phyloP scores from a whole-genome alignment of 106 monocot genomes.

The Allium sativum region DNA sequence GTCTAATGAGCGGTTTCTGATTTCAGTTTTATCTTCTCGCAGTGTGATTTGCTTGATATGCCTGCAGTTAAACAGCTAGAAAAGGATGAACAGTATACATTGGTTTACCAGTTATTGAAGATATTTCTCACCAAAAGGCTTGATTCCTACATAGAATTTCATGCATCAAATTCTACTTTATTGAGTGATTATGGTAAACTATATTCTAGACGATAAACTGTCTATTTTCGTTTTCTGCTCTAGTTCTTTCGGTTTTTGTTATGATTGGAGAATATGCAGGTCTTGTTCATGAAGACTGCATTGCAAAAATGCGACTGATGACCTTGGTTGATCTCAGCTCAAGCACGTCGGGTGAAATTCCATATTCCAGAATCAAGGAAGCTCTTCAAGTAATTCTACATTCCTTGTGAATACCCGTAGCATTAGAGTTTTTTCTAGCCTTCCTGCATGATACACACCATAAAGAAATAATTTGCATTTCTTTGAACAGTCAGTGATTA shows the following conservation, averaged over 20 bases:
- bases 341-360: slow-evolving; percentile 42
- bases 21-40: slow-evolving; percentile 20
- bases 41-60: slow-evolving; percentile 93
- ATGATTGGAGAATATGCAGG: slow-evolving; percentile 23
- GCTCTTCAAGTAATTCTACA: slow-evolving; percentile 46
- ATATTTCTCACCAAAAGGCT: slow-evolving; percentile 81
- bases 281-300: slow-evolving; percentile 81
- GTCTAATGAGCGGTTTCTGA: neutral
- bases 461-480: too few species aligned
- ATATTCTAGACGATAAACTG: neutral
- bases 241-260: neutral
- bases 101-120: slow-evolving; percentile 63
- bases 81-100: slow-evolving; percentile 63
- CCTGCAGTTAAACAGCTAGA: slow-evolving; percentile 77
- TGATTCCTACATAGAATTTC: slow-evolving; percentile 73
- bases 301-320: slow-evolving; percentile 82
- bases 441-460: too few species aligned
- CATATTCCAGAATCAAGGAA: slow-evolving; percentile 72
- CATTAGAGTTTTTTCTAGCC: too few species aligned
- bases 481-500: too few species aligned
- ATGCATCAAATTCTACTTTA: slow-evolving; percentile 49
- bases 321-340: slow-evolving; percentile 73
- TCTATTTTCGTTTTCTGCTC: too few species aligned
- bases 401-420: neutral
- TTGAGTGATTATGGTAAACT: slow-evolving; percentile 68